Base-by-base conservation (phyloP, 129 eudicot species). In the Centella asiatica region DNA sequence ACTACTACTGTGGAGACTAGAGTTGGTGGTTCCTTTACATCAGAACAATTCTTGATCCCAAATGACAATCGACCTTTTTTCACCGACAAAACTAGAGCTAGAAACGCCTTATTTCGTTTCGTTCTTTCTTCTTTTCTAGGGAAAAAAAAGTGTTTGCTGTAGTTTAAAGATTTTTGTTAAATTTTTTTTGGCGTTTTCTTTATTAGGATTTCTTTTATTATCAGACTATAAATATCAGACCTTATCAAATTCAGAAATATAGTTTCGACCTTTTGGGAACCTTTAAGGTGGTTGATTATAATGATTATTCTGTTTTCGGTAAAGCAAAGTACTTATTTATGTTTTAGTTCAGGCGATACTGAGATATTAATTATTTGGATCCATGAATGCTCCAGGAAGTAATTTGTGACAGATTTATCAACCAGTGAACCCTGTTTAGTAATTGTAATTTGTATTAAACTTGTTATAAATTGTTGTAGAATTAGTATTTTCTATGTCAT, bases 1-100 rank as follows among this genome's bases (percentile, higher is more conserved):
- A 58, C 40, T 62, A 57, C 55, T 26, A 32, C 52, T 53, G 44
- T 67, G 15, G 19, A 31, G 32, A n/a, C n/a, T n/a, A n/a, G n/a
- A 59, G 24, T 58, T 27, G 27, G 54, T n/a, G 60, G 70, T 44
- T 34, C 36, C 32, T 34, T 20, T 39, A 15, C 31, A 62, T 5
- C 28, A 49, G 74, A 70, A 61, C 59, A 14, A 60, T 25, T 23
- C 27, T 45, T 47, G 34, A 26, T 58, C 58, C n/a, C 53, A 54
- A 56, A 2, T 56, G 71, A 45, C 71, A 24, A 24, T 9, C 37
- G 13, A 25, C 12, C 18, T 27, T 53, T 37, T 40, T 34, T 32
- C 7, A 15, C 23, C n/a, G n/a, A n/a, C n/a, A n/a, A n/a, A n/a
- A n/a, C n/a, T n/a, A n/a, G n/a, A n/a, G n/a, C n/a, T n/a, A n/a